Evolutionary conservation across 129 eudicot species (phyloP), one percentile per base, ranked within the genome.

Genomic region (Flaveria ramosissima): DNA sequence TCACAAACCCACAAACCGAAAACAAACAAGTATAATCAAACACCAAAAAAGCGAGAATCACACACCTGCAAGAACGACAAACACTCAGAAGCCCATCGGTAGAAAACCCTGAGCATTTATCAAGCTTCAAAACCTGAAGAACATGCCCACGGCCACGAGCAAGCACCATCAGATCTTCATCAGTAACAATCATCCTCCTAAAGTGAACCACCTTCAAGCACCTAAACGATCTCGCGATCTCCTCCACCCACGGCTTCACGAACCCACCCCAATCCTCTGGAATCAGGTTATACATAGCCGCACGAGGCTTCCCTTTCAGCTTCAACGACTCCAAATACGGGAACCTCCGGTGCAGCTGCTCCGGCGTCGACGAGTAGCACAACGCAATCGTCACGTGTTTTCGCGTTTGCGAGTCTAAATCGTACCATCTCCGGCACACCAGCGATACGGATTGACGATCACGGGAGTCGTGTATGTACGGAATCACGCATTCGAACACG

Each of bases 251-350:
- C 0, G 96, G 91, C 11, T 72, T 79, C 39, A 77, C 96, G 27
- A 83, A 88, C 0, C 97, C 97, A 0, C 97, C 96, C 97, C 96
- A 92, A 55, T 89, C 92, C 52, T 88, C 92, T 0, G 97, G 93
- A 23, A 92, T 92, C 88, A 92, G 24, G 19, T 92, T 92, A 17
- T 87, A 92, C 97, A 88, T 89, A 10, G 96, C 91, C 8, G 97
- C 96, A 62, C 97, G 92, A 53, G 97, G 97, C 80, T 92, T 88
- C 0, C 96, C 97, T 77, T 92, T 92, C 9, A 92, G 78, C 57
- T 89, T 89, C 62, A 92, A 48, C 55, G 96, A 85, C 57, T 89
- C 96, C 8, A 92, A 83, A 36, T 82, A 83, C 14, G 84, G 90
- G 12, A 92, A 92, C 72, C 96, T 67, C 24, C 61, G 65, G n/a